A percentile compares a stretch with the other conserved stretches of the same genome.
Conservation (phyloP, 257 asterid genomes). For the Solanum infundibuliforme region DNA sequence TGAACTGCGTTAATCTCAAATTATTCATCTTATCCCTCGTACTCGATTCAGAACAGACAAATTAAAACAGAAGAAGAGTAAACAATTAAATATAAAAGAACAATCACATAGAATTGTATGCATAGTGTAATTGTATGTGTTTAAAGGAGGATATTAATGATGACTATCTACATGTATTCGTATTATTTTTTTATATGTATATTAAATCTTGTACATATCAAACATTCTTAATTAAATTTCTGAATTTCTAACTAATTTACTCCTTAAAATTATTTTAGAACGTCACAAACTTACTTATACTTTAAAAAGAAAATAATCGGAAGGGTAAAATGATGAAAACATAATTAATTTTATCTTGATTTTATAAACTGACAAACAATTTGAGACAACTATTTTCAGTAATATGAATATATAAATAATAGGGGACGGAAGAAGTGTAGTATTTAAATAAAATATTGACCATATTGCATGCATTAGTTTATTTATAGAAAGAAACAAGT, state of each 20-base stretch:
- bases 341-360: too few species aligned
- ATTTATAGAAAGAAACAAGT: background rate
- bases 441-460: background rate
- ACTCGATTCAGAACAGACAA: too few species aligned
- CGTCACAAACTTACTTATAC: background rate
- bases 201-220: background rate
- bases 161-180: background rate
- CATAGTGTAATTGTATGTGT: background rate
- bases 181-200: background rate
- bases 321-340: background rate
- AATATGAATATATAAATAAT: too few species aligned
- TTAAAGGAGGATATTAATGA: background rate
- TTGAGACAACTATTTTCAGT: too few species aligned
- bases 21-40: background rate
- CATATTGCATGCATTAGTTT: background rate
- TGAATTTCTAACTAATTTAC: too few species aligned
- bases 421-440: background rate
- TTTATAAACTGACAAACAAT: too few species aligned
- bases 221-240: background rate
- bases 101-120: background rate
- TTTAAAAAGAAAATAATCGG: fast-evolving
- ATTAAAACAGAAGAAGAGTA: background rate
- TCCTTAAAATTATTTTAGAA: too few species aligned
- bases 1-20: background rate
- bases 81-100: background rate